Evolutionary conservation across 2,329 filamentous ascomycete genomes (phyloP), one percentile per base, ranked within the genome.

Genomic region (Teratosphaeria gauchensis): DNA sequence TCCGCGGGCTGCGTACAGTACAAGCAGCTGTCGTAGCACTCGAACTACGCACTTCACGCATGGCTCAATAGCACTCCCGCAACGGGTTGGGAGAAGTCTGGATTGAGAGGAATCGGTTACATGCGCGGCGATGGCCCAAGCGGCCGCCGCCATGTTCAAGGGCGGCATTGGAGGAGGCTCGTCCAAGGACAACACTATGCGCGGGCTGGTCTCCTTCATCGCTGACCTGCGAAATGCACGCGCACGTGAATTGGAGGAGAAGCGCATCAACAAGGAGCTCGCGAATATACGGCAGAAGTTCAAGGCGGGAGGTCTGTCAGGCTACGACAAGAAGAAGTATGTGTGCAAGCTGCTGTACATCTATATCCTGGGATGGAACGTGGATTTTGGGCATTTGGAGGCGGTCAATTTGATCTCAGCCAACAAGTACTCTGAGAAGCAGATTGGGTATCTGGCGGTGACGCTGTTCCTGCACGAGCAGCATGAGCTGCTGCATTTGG

Each of bases 321-420:
- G 94, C 65, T 99, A 99, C 73, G 91, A 96, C 80, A 96, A 95
- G 81, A 99, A 99, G 83, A 99, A 99, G 88, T 99, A 99, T 73
- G 94, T 99, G 66, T 99, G 94, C 89, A 99, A 99, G 85, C 84
- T 99, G 66, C 81, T 99, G 62, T 99, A 99, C 75, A 97, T 99
- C 70, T 99, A 99, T 75, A 99, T 99, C 61, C 84, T 99, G 64
- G 94, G 94, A 54, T 99, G 94, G 88, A 92, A 99, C 73, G 92
- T 99, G 76, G 95, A 97, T 74, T 99, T 99, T 75, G 94, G 94
- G 58, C 94, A 99, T 73, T 85, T 99, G 66, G 94, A 99, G 77
- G 95, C 95, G 35, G 92, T 99, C 72, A 97, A 97, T 72, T 84
- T 99, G 69, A 95, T 99, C 67, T 96, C 92, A 31, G 91, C 92